A percentile compares a stretch with the other conserved stretches of the same genome.
phyloP scores from a whole-genome alignment of 768 basidiomycete species.

The Phaeolepiota aurea region DNA sequence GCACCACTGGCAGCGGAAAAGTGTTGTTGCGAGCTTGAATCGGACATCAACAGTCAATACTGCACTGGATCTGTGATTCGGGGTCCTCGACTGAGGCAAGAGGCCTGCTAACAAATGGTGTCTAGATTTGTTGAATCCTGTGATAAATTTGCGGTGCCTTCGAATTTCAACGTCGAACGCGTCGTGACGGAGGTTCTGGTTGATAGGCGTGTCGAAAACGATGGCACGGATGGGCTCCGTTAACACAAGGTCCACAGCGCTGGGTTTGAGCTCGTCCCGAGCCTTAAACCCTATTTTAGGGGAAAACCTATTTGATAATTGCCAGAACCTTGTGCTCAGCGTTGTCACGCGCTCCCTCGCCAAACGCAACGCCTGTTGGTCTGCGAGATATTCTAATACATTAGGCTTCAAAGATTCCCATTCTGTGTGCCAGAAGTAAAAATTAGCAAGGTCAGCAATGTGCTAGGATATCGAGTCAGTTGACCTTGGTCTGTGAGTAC shows the following conservation, averaged over 20 bases:
- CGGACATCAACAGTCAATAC: not conserved
- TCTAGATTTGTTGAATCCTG: conserved; percentile 15
- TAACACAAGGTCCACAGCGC: conserved; percentile 9
- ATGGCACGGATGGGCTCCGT: conserved; percentile 14
- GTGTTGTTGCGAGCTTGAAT: conserved; percentile 19
- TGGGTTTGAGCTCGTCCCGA: conserved; percentile 5
- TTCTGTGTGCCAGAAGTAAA: too few relatives aligned
- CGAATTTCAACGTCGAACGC: too few relatives aligned
- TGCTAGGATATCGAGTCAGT: too few relatives aligned
- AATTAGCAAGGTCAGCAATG: too few relatives aligned
- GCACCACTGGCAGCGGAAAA: conserved; percentile 24
- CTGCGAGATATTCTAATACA: conserved; percentile 10
- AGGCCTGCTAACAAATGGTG: conserved; percentile 10
- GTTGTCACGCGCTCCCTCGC: conserved; percentile 4
- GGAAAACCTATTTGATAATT: not conserved
- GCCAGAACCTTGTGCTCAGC: not conserved
- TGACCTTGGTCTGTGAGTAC: too few relatives aligned
- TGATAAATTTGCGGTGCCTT: conserved; percentile 3
- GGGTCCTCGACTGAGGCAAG: conserved; percentile 5
- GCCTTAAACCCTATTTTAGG: not conserved
- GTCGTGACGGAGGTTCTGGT: conserved; percentile 1
- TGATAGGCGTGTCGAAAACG: conserved; percentile 10
- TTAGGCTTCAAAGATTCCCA: conserved; percentile 16
- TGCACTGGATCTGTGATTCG: not conserved
- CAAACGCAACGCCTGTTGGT: conserved; percentile 6